Evolutionary conservation across 352 stramenopile genomes (phyloP).

Genomic region (Phytophthora cryptogea): DNA sequence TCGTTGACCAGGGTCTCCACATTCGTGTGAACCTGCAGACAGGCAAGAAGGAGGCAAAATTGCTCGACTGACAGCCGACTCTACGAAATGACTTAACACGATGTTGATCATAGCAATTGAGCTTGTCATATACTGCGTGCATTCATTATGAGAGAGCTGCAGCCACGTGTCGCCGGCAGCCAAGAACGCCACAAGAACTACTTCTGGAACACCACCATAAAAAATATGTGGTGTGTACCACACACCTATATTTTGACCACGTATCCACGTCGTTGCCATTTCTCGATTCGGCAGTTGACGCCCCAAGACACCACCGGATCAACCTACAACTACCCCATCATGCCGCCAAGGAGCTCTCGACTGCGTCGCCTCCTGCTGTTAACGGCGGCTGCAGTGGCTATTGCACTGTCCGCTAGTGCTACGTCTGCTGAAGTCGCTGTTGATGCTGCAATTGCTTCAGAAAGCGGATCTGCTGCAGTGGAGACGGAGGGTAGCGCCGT

Average conservation of each 20-base stretch:
- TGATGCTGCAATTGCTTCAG: not conserved
- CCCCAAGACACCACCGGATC: not conserved
- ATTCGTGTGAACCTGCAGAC: constrained; percentile 63
- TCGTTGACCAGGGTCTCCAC: constrained; percentile 45
- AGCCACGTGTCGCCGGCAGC: constrained; percentile 22
- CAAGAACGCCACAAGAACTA: constrained; percentile 15
- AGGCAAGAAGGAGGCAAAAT: constrained; percentile 64
- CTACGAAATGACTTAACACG: not conserved
- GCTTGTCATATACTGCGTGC: not conserved
- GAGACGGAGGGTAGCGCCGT: constrained; percentile 7
- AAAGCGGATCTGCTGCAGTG: constrained; percentile 1
- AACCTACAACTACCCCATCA: not conserved
- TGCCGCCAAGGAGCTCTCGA: constrained; percentile 16
- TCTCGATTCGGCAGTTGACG: constrained; percentile 22
- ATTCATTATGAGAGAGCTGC: not conserved
- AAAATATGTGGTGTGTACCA: constrained; percentile 1
- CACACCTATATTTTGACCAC: constrained; percentile 2
- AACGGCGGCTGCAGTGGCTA: constrained; percentile 6
- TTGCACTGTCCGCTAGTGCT: constrained; percentile 6
- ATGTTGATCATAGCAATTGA: not conserved
- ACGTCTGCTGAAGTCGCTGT: constrained; percentile 9
- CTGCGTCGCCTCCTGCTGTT: constrained; percentile 33
- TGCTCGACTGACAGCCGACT: constrained; percentile 31
- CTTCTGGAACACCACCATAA: constrained; percentile 1
- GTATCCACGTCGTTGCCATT: constrained; percentile 29